Evolutionary conservation across 345 rosid species (phyloP).

Genomic region (Boechera stricta): DNA sequence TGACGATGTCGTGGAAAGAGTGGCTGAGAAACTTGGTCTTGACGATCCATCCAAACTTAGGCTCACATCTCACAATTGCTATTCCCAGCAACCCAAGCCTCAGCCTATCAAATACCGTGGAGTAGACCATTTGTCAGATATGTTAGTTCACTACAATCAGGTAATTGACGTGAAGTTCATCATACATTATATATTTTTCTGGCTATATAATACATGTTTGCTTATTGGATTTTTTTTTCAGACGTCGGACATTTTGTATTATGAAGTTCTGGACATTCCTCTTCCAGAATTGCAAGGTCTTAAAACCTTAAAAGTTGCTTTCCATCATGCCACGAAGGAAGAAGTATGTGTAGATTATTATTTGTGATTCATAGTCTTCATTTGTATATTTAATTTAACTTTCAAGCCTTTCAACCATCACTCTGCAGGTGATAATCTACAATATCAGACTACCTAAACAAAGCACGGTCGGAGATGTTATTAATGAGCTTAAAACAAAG

Average conservation of each 20-base stretch:
- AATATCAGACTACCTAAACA: slow-evolving; percentile 90
- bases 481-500: slow-evolving; percentile 87
- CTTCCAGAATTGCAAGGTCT: slow-evolving; percentile 93
- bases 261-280: slow-evolving; percentile 95
- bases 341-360: slow-evolving; percentile 60
- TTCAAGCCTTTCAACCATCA: slow-evolving; percentile 34
- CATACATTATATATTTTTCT: slow-evolving; percentile 28
- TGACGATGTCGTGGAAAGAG: slow-evolving; percentile 92
- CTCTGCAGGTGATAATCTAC: slow-evolving; percentile 75
- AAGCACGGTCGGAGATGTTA: slow-evolving; percentile 91
- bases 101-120: slow-evolving; percentile 91
- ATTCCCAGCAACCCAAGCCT: slow-evolving; percentile 99
- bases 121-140: slow-evolving; percentile 82
- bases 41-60: slow-evolving; percentile 90
- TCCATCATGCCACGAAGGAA: slow-evolving; percentile 78
- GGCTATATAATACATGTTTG: slow-evolving; percentile 26
- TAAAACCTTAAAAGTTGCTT: slow-evolving; percentile 87
- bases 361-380: slow-evolving; percentile 17
- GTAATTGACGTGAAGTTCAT: slow-evolving; percentile 44
- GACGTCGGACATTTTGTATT: slow-evolving; percentile 92
- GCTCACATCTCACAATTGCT: slow-evolving; percentile 97
- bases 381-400: slow-evolving; percentile 10
- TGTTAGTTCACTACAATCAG: slow-evolving; percentile 95
- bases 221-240: slow-evolving; percentile 45
- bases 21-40: slow-evolving; percentile 80